Base-by-base conservation (phyloP, 2,329 filamentous ascomycete genomes). In the Lecanicillium sp. region DNA sequence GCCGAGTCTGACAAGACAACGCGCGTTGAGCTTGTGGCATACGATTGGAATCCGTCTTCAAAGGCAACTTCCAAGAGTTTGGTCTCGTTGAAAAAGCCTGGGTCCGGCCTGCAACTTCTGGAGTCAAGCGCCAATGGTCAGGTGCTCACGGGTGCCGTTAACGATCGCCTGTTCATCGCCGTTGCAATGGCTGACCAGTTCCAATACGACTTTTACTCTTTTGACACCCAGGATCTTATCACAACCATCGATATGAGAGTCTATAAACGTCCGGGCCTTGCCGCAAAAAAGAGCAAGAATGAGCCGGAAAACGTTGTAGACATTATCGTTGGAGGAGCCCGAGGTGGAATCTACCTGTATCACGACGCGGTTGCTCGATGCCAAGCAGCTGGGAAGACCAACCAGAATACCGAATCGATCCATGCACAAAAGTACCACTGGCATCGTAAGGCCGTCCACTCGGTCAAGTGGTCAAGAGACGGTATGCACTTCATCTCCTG, bases 381-480 rank as follows among this genome's bases (percentile, higher is more conserved):
- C 28, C 70, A 69, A 37, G 58, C 56, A 33, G 57, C 65, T 22
- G 57, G 59, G 3, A 60, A 58, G 33, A 51, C 57, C 2, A 60
- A 60, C 27, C 50, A 50, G 37, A 58, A 64, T 52, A 64, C 66
- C 48, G 60, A 75, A 29, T 68, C 73, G 15, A 56, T 77, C 17
- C 68, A 71, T 43, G 71, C 70, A 25, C 78, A 81, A 41, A 83
- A 82, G 46, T 69, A 89, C 38, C 92, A 96, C 58, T 98, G 92
- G 92, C 92, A 98, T 60, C 76, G 88, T 50, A 80, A 81, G 49
- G 77, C 82, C 35, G 88, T 95, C 8, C 81, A 84, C 50, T 75
- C 85, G 9, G 71, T 95, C 42, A 94, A 92, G 59, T 96, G 89
- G 85, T 95, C 92, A 12, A 71, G 71, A 48, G 92, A 98, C 70